Base-by-base conservation (phyloP, 1,139 yeast genomes). In the Suhomyces maxii region DNA sequence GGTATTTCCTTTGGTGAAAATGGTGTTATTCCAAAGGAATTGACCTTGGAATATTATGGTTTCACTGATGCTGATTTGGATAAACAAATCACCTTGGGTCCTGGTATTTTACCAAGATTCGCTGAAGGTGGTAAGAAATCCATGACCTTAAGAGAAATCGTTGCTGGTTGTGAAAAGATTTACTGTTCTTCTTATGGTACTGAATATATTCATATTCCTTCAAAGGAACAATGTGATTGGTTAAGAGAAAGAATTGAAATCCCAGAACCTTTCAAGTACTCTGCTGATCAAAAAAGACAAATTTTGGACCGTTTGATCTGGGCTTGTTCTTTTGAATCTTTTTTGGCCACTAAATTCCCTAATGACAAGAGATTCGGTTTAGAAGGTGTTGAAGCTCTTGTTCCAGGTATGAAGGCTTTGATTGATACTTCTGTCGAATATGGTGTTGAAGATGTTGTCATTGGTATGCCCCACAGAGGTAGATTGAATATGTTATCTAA, bases 401-500 rank as follows among this genome's bases (percentile, higher is more conserved):
- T 93, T 44, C 98, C 99, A 40, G 99, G 98, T 76, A 86, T 93
- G 80, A 93, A 93, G 76, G 88, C 97, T 42, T 73, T 93, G 67
- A 91, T 93, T 66, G 99, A 93, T 70, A 84, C 91, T 54, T 82
- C 97, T 39, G 98, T 91, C 45, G 97, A 90, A 58, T 74, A 77
- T 53, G 99, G 99, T 61, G 85, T 91, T 49, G 97, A 91, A 72
- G 98, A 93, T 67, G 83, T 93, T 53, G 96, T 93, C 61, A 86
- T 95, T 61, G 99, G 99, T 77, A 93, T 93, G 99, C 97, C 99
- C 48, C 99, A 93, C 73, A 89, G 99, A 82, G 99, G 99, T 74
- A 86, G 99, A 78, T 80, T 93, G 64, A 93, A 93, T 71, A 91
- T 93, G 86, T 82, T 93, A 72, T 89, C 97, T 51, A 93, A 93